These are phyloP conservation scores for Nicotiana benthamiana DNA, from an alignment of 257 asterid genomes.

Conservation along the genomic window DNA sequence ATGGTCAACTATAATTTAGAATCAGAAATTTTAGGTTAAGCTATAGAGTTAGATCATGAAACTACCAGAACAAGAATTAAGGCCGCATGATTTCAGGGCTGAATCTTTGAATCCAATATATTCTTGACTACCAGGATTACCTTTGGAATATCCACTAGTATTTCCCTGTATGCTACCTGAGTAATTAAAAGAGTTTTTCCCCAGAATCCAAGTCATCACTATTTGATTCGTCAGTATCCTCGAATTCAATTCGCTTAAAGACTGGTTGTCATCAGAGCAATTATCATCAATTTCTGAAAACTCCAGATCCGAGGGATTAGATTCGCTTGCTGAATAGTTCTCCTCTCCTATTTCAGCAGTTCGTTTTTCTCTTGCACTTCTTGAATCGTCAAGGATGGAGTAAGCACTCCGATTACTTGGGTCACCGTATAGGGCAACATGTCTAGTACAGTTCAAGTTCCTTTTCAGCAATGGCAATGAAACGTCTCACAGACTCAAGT, in stretches of 20 bases:
- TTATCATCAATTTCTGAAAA: slow-evolving; percentile 26
- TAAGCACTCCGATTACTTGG: slow-evolving; percentile 58
- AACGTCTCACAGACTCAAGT: slow-evolving; percentile 73
- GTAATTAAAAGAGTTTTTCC: background rate
- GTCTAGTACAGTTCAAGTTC: slow-evolving; percentile 89
- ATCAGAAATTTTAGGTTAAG: background rate
- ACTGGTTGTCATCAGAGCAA: slow-evolving; percentile 8
- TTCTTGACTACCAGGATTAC: background rate
- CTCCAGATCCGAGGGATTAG: slow-evolving; percentile 24
- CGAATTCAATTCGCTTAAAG: slow-evolving; percentile 18
- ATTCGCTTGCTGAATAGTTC: slow-evolving; percentile 6
- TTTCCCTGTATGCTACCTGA: background rate
- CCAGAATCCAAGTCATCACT: slow-evolving; percentile 10
- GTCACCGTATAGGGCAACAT: slow-evolving; percentile 74
- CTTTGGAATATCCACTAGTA: background rate
- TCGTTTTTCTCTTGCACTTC: slow-evolving; percentile 1
- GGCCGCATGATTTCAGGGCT: background rate
- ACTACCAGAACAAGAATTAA: background rate
- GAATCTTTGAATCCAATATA: background rate
- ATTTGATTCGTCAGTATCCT: slow-evolving; percentile 13
- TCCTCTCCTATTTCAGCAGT: slow-evolving; percentile 4
- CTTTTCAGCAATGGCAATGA: slow-evolving; percentile 82
- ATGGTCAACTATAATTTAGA: background rate
- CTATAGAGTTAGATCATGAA: background rate
- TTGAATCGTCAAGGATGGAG: slow-evolving; percentile 37